Evolutionary conservation across 2,329 filamentous ascomycete species (phyloP).

Genomic region (Lomentospora prolificans): DNA sequence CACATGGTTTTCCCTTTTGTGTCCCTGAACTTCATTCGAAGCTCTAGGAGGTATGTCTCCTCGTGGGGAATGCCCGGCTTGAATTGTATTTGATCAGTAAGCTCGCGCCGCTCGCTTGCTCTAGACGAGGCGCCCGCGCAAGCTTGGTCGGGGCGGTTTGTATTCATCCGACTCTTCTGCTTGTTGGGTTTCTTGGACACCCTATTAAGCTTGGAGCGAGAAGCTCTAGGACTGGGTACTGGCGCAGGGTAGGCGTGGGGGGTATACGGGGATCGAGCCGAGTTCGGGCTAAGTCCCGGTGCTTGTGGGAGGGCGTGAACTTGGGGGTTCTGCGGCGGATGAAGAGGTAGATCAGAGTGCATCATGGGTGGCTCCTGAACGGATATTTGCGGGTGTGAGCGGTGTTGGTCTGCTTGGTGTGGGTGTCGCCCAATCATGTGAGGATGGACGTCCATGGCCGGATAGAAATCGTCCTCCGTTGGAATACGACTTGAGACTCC

Average conservation of each 20-base stretch:
- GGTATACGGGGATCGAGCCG: not conserved
- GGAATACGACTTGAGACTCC: slow-evolving; percentile 22
- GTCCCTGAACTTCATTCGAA: slow-evolving; percentile 33
- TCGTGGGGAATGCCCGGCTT: slow-evolving; percentile 36
- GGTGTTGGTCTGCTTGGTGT: not conserved
- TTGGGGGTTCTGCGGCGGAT: not conserved
- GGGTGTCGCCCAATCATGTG: not conserved
- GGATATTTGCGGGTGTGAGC: not conserved
- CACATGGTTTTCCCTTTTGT: slow-evolving; percentile 50
- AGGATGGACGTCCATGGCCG: slow-evolving; percentile 7
- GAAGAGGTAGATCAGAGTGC: not conserved
- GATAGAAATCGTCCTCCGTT: slow-evolving; percentile 17
- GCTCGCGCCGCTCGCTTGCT: not conserved
- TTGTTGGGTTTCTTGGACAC: not conserved
- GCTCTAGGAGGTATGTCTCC: slow-evolving; percentile 38
- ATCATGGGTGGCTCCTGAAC: not conserved
- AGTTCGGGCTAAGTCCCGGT: not conserved
- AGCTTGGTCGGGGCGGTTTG: not conserved
- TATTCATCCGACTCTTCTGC: not conserved
- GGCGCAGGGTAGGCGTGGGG: not conserved
- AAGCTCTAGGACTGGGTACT: not conserved
- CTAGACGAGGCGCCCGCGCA: not conserved
- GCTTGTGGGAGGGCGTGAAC: not conserved
- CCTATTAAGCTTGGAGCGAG: not conserved
- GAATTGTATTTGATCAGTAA: slow-evolving; percentile 24